Conservation (phyloP, 257 asterid genomes). For the Osmanthus fragrans region DNA sequence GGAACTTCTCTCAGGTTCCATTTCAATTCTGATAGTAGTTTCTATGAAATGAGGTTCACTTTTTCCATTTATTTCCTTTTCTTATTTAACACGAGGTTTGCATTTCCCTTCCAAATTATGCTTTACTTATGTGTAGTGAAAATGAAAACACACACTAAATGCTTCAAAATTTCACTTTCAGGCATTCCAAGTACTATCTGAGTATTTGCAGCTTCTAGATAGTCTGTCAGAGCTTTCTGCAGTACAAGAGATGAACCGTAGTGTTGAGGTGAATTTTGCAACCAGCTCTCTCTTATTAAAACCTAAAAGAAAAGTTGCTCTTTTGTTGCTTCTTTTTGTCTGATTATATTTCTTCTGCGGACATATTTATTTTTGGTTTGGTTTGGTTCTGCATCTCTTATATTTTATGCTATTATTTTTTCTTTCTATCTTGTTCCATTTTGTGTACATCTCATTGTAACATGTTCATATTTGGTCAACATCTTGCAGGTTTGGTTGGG, state of each 20-base stretch:
- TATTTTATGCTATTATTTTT: neutral
- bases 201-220: constrained; percentile 90
- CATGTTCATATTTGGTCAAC: constrained; percentile 15
- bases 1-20: constrained; percentile 82
- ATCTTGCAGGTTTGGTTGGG: constrained; percentile 91
- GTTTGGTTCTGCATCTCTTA: constrained; percentile 6
- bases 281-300: constrained; percentile 11
- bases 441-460: constrained; percentile 7
- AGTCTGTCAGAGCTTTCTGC: constrained; percentile 80
- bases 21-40: constrained; percentile 30
- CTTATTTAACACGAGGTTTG: constrained; percentile 19
- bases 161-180: constrained; percentile 39
- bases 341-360: constrained; percentile 21
- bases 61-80: neutral
- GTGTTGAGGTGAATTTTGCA: constrained; percentile 75
- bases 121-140: constrained; percentile 12
- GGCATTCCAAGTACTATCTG: constrained; percentile 94
- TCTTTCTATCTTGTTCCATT: constrained; percentile 7
- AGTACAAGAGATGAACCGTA: constrained; percentile 90
- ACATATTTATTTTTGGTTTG: constrained; percentile 16
- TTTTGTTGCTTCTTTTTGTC: constrained; percentile 14
- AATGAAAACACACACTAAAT: constrained; percentile 30
- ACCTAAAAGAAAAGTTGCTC: constrained; percentile 12
- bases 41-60: constrained; percentile 19
- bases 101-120: constrained; percentile 21